phyloP scores from a whole-genome alignment of 2,329 filamentous ascomycete species.

The Grosmannia clavigera region DNA sequence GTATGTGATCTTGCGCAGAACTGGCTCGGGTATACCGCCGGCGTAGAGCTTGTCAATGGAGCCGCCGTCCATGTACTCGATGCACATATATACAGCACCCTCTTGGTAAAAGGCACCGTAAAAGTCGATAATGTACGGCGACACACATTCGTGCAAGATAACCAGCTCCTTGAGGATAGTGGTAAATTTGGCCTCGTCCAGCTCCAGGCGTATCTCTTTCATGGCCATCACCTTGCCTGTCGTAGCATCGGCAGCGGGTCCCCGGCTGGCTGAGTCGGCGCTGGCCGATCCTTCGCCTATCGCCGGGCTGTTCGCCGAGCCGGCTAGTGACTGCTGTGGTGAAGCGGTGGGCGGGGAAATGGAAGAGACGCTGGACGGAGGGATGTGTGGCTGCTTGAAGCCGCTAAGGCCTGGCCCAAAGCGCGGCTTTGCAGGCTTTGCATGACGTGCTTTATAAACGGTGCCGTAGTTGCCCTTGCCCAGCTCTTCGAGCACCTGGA shows the following conservation, averaged over 20 bases:
- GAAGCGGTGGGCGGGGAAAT: conserved; percentile 4
- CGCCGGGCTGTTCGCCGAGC: conserved; percentile 3
- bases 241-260: conserved; percentile 23
- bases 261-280: neutral
- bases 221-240: conserved; percentile 90
- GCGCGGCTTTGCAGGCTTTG: conserved; percentile 46
- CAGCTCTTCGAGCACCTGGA: conserved; percentile 83
- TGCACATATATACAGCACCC: conserved; percentile 97
- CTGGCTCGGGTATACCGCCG: conserved; percentile 77
- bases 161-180: conserved; percentile 97
- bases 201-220: conserved; percentile 93
- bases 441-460: conserved; percentile 90
- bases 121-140: conserved; percentile 95
- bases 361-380: neutral
- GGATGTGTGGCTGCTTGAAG: conserved; percentile 21
- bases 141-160: conserved; percentile 87
- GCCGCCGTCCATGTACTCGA: conserved; percentile 98
- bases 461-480: conserved; percentile 98
- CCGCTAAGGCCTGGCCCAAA: conserved; percentile 46
- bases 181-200: conserved; percentile 93
- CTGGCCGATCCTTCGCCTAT: neutral
- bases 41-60: conserved; percentile 94
- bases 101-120: conserved; percentile 99
- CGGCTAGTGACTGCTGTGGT: conserved; percentile 21
- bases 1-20: conserved; percentile 81